Conservation (phyloP, 805 yeast genomes). For the Sugiyamaella valdiviana region DNA sequence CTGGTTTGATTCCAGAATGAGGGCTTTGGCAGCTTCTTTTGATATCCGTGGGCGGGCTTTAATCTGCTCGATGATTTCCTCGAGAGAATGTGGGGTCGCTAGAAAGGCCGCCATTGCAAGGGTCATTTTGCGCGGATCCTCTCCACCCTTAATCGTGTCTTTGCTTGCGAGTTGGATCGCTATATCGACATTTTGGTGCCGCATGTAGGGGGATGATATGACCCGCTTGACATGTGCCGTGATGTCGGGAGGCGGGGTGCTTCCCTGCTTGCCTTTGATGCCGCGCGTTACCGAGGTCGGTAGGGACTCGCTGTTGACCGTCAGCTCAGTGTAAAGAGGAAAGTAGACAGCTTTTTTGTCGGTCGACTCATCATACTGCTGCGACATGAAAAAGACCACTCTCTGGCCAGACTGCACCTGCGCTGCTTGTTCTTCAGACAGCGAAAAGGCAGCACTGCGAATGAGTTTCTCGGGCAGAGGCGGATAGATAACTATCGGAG, state of each 20-base stretch:
- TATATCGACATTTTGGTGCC: background rate
- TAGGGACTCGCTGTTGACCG: constrained; percentile 47
- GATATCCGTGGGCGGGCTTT: constrained; percentile 47
- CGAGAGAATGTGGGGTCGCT: constrained; percentile 44
- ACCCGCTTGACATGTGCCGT: constrained; percentile 41
- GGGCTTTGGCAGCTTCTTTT: constrained; percentile 42
- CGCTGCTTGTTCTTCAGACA: constrained; percentile 40
- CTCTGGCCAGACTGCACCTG: constrained; percentile 32
- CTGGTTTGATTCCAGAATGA: constrained; percentile 44
- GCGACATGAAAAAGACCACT: constrained; percentile 51
- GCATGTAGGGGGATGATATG: background rate
- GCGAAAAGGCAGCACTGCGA: constrained; percentile 31
- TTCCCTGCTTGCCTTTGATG: constrained; percentile 66
- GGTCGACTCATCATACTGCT: constrained; percentile 17
- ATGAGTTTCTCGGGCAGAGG: constrained; percentile 8
- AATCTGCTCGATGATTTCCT: constrained; percentile 39
- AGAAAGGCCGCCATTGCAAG: constrained; percentile 46
- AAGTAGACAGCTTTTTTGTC: constrained; percentile 41
- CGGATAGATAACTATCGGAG: constrained; percentile 19
- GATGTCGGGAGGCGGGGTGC: constrained; percentile 76
- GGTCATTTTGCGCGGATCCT: constrained; percentile 3
- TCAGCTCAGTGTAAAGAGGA: constrained; percentile 67
- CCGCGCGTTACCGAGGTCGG: constrained; percentile 58
- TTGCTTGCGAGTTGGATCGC: background rate
- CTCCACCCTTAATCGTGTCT: background rate